These are phyloP conservation scores for Tulasnella sp. DNA, from an alignment of 768 basidiomycete species.

Conservation along the genomic window DNA sequence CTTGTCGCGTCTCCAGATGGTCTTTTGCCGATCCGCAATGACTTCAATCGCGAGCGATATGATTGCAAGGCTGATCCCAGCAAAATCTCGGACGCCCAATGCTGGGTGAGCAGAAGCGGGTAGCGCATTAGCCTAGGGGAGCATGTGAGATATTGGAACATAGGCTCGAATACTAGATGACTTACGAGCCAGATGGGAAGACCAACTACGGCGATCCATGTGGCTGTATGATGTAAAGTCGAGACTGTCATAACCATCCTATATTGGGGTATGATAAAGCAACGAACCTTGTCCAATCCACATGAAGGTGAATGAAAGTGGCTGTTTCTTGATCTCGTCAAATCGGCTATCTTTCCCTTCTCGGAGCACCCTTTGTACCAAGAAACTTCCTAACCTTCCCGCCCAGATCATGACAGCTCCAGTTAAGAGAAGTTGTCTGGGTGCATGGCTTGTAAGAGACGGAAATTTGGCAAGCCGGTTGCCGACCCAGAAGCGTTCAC, in stretches of 20 bases:
- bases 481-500: constrained; percentile 36
- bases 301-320: constrained; percentile 37
- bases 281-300: constrained; percentile 48
- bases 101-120: constrained; percentile 39
- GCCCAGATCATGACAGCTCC: constrained; percentile 51
- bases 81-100: constrained; percentile 42
- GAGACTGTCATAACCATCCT: too few species aligned
- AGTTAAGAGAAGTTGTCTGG: constrained; percentile 43
- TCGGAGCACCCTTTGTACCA: constrained; percentile 32
- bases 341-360: constrained; percentile 56
- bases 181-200: constrained; percentile 49
- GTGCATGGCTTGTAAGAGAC: constrained; percentile 24
- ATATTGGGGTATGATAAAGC: too few species aligned
- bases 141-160: not conserved
- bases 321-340: constrained; percentile 40
- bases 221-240: constrained; percentile 31
- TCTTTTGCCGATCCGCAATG: constrained; percentile 52
- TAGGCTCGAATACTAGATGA: not conserved
- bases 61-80: constrained; percentile 39
- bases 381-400: constrained; percentile 47
- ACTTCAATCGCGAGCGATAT: constrained; percentile 48
- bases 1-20: constrained; percentile 44
- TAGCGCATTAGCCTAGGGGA: constrained; percentile 34
- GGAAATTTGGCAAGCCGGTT: constrained; percentile 29
- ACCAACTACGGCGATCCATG: constrained; percentile 55